phyloP scores from a whole-genome alignment of 345 rosid species.

The Noccaea caerulescens region DNA sequence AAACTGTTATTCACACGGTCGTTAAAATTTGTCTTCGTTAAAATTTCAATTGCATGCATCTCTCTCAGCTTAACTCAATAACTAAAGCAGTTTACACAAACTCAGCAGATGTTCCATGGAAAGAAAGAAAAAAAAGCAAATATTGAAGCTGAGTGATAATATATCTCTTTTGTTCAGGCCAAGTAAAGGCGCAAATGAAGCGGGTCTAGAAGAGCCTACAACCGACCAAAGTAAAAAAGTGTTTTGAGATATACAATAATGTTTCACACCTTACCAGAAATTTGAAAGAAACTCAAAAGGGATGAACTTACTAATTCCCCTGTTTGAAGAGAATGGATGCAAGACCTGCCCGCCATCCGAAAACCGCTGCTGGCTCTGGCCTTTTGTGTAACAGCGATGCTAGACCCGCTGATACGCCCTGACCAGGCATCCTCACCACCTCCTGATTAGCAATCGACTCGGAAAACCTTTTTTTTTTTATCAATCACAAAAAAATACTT shows the following conservation, averaged over 20 bases:
- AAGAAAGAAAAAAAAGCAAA: constrained; percentile 2
- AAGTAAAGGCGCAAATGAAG: constrained; percentile 8
- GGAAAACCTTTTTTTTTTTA: constrained; percentile 47
- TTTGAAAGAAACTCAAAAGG: not conserved
- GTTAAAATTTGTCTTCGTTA: not conserved
- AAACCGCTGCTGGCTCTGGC: constrained; percentile 57
- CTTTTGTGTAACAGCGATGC: constrained; percentile 60
- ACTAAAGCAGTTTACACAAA: no score
- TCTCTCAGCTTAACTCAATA: no score
- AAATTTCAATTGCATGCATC: no score
- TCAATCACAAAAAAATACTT: not conserved
- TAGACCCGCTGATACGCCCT: constrained; percentile 48
- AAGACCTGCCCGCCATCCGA: constrained; percentile 71
- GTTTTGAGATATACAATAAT: constrained; percentile 20
- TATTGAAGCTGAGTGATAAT: constrained; percentile 3
- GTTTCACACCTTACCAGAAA: constrained; percentile 18
- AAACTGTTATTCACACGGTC: no score
- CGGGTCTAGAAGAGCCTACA: constrained; percentile 14
- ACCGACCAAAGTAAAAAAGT: constrained; percentile 22
- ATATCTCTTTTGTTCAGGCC: constrained; percentile 24
- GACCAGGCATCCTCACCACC: constrained; percentile 43
- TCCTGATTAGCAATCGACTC: constrained; percentile 49
- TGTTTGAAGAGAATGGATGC: constrained; percentile 77
- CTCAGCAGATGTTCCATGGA: not conserved
- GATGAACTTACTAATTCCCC: constrained; percentile 45